phyloP scores from a whole-genome alignment of 495 filamentous ascomycete species.

The Trichoderma reesei region DNA sequence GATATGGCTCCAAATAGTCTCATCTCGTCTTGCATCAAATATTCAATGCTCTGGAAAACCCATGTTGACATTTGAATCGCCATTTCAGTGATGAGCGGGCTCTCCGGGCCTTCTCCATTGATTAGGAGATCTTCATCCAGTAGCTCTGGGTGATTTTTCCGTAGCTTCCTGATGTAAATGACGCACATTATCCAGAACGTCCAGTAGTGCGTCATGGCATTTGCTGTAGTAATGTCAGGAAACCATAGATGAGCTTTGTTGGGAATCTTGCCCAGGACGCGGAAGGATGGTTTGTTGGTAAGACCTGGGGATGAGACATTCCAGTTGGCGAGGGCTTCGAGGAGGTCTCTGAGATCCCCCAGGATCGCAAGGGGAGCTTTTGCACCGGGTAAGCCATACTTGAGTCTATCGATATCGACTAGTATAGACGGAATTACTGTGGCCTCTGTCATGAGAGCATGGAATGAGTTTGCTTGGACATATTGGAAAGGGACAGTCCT shows the following conservation, averaged over 20 bases:
- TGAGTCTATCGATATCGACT: conserved; percentile 13
- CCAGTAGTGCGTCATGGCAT: conserved; percentile 28
- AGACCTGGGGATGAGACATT: conserved; percentile 10
- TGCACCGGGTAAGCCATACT: neutral
- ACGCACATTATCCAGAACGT: conserved; percentile 27
- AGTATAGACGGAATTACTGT: conserved; percentile 21
- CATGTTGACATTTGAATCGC: conserved; percentile 15
- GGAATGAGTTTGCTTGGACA: conserved; percentile 21
- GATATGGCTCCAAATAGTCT: conserved; percentile 33
- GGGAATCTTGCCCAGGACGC: conserved; percentile 10
- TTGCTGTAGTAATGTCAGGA: conserved; percentile 27
- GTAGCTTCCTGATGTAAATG: conserved; percentile 19
- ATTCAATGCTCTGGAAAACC: conserved; percentile 31
- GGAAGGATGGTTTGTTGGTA: neutral
- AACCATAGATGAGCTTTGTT: conserved; percentile 21
- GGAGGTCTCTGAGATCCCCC: conserved; percentile 10
- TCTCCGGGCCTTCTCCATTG: neutral
- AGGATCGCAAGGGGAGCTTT: neutral
- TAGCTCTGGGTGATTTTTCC: conserved; percentile 10
- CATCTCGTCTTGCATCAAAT: conserved; percentile 32
- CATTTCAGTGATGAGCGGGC: conserved; percentile 4
- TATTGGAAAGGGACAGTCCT: conserved; percentile 21
- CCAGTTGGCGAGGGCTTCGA: conserved; percentile 15
- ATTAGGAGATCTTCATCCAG: neutral
- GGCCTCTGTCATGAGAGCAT: conserved; percentile 22